Percentiles rank a stretch among this genome's conserved stretches.
Conservation (phyloP, 225 moss, liverwort and hornwort genomes). For the Bryoerythrophyllum caledonicum region DNA sequence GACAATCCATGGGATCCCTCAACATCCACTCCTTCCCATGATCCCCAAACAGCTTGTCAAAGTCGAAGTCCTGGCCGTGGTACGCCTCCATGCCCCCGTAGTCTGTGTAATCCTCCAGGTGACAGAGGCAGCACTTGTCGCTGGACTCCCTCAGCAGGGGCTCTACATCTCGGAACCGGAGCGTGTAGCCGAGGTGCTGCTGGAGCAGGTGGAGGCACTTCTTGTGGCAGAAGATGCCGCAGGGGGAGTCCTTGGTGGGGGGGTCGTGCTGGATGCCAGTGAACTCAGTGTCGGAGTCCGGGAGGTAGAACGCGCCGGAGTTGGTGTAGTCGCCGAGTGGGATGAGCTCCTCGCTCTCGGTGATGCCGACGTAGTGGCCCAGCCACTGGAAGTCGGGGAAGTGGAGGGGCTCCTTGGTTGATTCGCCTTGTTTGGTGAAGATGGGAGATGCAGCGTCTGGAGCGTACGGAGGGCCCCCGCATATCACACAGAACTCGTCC, state of each 20-base stretch:
- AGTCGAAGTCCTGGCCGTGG: neutral
- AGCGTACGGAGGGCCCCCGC: neutral
- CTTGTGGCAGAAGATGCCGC: neutral
- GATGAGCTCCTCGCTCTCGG: neutral
- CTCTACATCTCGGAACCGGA: slow-evolving; percentile 1
- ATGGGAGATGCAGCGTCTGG: neutral
- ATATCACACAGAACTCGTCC: neutral
- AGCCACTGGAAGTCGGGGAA: neutral
- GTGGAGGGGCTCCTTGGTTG: neutral
- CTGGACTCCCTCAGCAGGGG: neutral
- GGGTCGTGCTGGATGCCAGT: neutral
- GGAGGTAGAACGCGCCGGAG: neutral
- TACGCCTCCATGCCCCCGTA: neutral
- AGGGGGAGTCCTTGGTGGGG: neutral
- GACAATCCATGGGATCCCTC: neutral
- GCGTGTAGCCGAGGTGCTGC: neutral
- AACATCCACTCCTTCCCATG: neutral
- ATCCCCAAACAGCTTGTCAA: neutral
- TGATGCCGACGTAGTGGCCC: neutral
- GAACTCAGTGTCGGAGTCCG: neutral
- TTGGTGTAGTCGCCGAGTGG: neutral
- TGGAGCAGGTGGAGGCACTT: neutral
- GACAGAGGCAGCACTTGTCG: neutral
- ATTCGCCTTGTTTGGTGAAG: neutral
- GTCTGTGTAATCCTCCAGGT: neutral